A percentile compares a stretch with the other conserved stretches of the same genome.
Evolutionary conservation across 306 rosid genomes (phyloP).

Genomic region (Glycine tomentella): DNA sequence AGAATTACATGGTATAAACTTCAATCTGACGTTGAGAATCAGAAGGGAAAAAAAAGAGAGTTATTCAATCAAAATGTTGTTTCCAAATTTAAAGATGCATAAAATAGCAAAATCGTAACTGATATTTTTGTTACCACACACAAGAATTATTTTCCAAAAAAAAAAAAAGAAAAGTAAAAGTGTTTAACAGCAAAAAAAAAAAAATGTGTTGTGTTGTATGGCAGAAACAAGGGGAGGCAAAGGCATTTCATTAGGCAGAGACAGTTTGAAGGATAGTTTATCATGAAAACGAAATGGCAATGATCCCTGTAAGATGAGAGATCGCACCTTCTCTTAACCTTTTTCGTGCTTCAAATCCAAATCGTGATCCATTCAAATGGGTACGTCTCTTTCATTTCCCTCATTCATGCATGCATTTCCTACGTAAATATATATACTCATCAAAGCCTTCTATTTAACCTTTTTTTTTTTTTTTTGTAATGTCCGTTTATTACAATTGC

Average conservation of each 20-base stretch:
- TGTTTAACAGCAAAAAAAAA: not conserved
- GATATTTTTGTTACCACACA: not conserved
- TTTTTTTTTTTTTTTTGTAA: not conserved
- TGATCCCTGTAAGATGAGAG: conserved; percentile 28
- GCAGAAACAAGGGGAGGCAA: not conserved
- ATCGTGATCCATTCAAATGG: conserved; percentile 53
- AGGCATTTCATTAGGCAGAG: conserved; percentile 35
- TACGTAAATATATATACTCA: not conserved
- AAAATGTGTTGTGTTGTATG: not conserved
- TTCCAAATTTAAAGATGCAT: conserved; percentile 15
- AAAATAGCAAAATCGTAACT: not conserved
- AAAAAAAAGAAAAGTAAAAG: not conserved
- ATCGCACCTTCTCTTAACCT: conserved; percentile 37
- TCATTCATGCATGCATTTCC: conserved; percentile 29
- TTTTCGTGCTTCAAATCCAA: not conserved
- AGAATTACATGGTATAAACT: no score
- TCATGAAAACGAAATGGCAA: not conserved
- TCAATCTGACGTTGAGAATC: no score
- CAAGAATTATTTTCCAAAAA: not conserved
- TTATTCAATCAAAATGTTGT: no score
- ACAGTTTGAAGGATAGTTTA: conserved; percentile 49
- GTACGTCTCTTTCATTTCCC: conserved; percentile 49
- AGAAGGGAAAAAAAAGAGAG: no score
- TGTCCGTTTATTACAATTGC: not conserved
- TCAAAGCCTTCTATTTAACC: not conserved